A percentile compares a stretch with the other conserved stretches of the same genome.
phyloP scores from a whole-genome alignment of 441 rosid genomes.

The Theobroma grandiflorum region DNA sequence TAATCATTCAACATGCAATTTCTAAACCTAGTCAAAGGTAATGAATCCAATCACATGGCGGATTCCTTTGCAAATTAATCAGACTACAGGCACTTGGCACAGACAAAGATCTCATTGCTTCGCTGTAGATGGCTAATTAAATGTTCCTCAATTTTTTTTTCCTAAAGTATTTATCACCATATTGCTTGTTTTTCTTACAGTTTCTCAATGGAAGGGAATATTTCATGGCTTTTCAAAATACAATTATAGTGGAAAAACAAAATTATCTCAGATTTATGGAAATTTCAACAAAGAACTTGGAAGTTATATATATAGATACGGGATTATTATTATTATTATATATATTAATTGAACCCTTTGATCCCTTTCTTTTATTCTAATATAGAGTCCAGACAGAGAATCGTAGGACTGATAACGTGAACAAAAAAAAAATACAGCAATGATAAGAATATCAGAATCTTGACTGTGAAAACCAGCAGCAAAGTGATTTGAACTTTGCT shows the following conservation, averaged over 20 bases:
- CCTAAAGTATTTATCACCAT: background rate
- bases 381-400: no score
- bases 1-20: background rate
- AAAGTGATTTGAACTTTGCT: no score
- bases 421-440: no score
- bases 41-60: background rate
- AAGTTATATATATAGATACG: background rate
- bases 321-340: no score
- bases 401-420: no score
- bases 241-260: background rate
- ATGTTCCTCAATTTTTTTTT: background rate
- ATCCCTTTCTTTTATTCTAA: no score
- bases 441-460: no score
- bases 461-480: no score
- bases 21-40: background rate
- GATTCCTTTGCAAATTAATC: background rate
- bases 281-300: background rate
- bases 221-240: no score
- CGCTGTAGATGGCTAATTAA: background rate
- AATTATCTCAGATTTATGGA: background rate
- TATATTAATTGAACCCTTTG: no score
- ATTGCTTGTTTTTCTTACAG: background rate
- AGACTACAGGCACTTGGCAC: background rate
- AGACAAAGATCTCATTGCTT: background rate
- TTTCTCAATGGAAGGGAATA: background rate